Conservation (phyloP, 2,329 filamentous ascomycete species). For the Teratosphaeria gauchensis region DNA sequence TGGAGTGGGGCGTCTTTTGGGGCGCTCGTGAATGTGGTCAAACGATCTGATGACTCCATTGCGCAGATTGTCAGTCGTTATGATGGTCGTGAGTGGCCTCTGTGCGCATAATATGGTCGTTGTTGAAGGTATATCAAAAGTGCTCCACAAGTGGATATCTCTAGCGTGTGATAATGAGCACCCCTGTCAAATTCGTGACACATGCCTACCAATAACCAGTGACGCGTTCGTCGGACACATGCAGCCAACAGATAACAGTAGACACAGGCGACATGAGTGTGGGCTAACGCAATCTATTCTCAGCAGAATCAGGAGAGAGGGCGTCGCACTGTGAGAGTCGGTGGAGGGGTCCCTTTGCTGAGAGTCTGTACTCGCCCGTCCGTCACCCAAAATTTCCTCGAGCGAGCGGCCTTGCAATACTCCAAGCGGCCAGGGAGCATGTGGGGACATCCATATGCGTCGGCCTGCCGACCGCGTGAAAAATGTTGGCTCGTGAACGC, state of each 20-base stretch:
- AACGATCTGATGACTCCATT: background rate
- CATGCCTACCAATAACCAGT: background rate
- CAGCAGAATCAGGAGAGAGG: background rate
- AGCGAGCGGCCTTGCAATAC: no score
- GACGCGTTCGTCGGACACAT: background rate
- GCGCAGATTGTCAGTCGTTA: background rate
- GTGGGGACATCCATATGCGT: no score
- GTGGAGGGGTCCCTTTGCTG: background rate
- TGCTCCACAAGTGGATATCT: background rate
- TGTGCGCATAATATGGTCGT: no score
- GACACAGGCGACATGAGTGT: background rate
- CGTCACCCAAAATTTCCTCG: no score
- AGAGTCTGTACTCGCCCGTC: no score
- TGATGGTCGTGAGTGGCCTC: background rate
- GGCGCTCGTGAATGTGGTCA: background rate
- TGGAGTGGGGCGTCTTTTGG: background rate
- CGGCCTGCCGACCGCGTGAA: no score
- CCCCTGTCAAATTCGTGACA: background rate
- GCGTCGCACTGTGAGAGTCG: background rate
- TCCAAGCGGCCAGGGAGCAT: no score
- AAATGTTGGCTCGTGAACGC: no score
- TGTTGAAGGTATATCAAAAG: background rate
- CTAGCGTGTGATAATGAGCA: background rate
- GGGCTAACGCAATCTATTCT: background rate
- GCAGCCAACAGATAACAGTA: background rate